phyloP scores from a whole-genome alignment of 2,329 filamentous ascomycete genomes.

The Monosporascus cannonballus region DNA sequence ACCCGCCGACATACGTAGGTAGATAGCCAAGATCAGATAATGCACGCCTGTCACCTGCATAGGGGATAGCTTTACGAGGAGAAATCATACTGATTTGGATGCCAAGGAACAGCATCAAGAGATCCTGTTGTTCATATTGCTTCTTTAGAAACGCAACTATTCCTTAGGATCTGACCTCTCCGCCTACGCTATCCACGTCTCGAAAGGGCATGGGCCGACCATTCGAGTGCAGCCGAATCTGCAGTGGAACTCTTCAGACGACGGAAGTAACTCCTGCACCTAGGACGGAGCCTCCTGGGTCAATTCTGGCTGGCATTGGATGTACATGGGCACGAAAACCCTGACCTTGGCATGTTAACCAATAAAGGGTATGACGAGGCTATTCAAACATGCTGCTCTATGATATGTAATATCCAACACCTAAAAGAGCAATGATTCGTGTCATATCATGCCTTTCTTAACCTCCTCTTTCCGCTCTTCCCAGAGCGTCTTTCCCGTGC shows the following conservation, averaged over 20 bases:
- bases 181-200: neutral
- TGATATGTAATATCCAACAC: no score
- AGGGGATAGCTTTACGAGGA: neutral
- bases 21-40: neutral
- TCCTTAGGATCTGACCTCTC: neutral
- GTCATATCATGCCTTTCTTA: slow-evolving; percentile 80
- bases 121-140: neutral
- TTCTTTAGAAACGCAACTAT: neutral
- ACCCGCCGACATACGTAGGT: neutral
- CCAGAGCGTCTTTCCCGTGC: slow-evolving; percentile 97
- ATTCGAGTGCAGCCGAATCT: neutral
- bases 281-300: no score
- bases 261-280: neutral
- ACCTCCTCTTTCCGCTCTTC: slow-evolving; percentile 91
- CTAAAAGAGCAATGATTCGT: no score
- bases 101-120: neutral
- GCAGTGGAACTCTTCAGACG: neutral
- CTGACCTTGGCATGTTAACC: no score
- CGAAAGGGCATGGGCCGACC: neutral
- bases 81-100: neutral
- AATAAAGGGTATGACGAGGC: no score
- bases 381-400: no score
- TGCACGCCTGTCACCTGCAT: neutral
- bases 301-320: slow-evolving; percentile 8
- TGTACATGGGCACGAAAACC: neutral